Evolutionary conservation across 164 flowering plant genomes (phyloP).

Genomic region (Vitis cinerea): DNA sequence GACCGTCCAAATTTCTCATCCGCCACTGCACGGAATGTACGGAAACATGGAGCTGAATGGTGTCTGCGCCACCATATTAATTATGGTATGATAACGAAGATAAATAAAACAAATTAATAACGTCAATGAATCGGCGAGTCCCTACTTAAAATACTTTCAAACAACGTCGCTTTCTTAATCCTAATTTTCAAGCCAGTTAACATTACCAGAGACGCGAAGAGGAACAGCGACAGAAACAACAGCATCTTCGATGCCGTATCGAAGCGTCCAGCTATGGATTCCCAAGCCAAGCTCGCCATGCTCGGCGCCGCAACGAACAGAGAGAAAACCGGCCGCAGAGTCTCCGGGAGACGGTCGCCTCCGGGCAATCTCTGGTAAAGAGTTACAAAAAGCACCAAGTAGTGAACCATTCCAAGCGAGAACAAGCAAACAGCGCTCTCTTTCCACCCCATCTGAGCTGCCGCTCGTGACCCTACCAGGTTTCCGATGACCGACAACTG

Average conservation of each 20-base stretch:
- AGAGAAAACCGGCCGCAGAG: constrained; percentile 14
- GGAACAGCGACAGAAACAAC: constrained; percentile 12
- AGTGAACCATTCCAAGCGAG: constrained; percentile 13
- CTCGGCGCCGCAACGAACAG: constrained; percentile 16
- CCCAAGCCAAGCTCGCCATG: constrained; percentile 21
- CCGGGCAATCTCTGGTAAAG: constrained; percentile 17
- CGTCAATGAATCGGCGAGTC: no score
- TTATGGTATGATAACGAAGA: no score
- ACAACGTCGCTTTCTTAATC: no score
- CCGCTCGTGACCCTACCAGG: constrained; percentile 14
- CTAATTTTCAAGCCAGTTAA: no score
- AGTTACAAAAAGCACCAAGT: constrained; percentile 5
- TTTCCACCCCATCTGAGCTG: constrained; percentile 20
- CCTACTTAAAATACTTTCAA: no score
- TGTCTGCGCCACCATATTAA: no score
- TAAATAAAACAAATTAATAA: no score
- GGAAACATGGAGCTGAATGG: no score
- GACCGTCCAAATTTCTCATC: no score
- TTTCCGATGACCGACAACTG: constrained; percentile 22
- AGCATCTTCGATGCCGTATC: constrained; percentile 16
- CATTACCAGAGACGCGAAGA: constrained; percentile 13
- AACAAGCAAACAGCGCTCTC: constrained; percentile 15
- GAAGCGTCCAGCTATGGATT: constrained; percentile 8
- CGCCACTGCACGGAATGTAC: no score
- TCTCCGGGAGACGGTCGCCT: constrained; percentile 3